phyloP scores from a whole-genome alignment of 2,329 filamentous ascomycete species.

The Epichloe baconii region DNA sequence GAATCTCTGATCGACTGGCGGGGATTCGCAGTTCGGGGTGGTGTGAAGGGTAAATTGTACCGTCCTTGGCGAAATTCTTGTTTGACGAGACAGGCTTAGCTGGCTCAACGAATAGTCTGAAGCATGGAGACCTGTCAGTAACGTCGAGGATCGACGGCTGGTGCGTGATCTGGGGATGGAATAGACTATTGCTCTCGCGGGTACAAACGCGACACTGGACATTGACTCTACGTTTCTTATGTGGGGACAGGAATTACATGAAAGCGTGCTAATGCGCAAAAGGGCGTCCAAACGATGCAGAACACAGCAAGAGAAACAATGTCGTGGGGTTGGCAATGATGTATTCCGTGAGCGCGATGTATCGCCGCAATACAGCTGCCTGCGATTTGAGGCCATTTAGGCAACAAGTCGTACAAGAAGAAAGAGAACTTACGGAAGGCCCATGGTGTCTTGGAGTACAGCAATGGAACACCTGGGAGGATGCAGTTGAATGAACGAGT shows the following conservation, averaged over 20 bases:
- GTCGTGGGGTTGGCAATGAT: neutral
- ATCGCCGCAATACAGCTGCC: neutral
- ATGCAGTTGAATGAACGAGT: neutral
- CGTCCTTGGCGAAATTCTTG: conserved; percentile 20
- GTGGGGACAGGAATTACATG: neutral
- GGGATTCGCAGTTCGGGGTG: conserved; percentile 30
- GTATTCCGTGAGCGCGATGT: neutral
- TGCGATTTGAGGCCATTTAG: neutral
- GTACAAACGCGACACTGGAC: conserved; percentile 5
- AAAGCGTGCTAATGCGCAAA: neutral
- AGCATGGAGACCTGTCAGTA: conserved; percentile 8
- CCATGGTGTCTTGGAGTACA: conserved; percentile 20
- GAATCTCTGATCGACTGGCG: conserved; percentile 17
- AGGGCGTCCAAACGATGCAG: neutral
- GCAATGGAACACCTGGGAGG: neutral
- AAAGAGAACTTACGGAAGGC: conserved; percentile 32
- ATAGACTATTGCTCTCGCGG: neutral
- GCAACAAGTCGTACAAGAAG: neutral
- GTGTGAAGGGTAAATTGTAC: conserved; percentile 13
- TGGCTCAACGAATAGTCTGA: conserved; percentile 33
- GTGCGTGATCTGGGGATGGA: neutral
- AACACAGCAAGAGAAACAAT: neutral
- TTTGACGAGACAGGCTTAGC: conserved; percentile 29
- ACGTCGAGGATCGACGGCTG: neutral
- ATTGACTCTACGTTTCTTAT: neutral